Base-by-base conservation (phyloP, 2,329 filamentous ascomycete species). In the Pseudogymnoascus destructans region DNA sequence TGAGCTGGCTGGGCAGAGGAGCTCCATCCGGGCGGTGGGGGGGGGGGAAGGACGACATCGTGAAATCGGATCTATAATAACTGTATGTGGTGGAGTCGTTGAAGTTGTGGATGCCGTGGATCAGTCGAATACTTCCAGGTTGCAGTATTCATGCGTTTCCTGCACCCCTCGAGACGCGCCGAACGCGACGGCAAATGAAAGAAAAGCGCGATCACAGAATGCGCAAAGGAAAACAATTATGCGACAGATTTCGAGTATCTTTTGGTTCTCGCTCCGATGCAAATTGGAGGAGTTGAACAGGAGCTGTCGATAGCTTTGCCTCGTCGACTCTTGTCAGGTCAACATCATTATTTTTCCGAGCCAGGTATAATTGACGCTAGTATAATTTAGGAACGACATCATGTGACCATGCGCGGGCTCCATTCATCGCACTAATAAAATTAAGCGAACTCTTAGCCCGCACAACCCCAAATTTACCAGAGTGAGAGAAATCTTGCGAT, bases 21-120 rank as follows among this genome's bases (percentile, higher is more conserved):
- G 63, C 75, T 75, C 80, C 81, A 85, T 71, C 82, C 81, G 62
- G 82, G 82, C 61, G 85, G 85, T n/a, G 85, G 84, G 30, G 85
- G 84, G 67, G 77, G 78, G 64, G 82, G 81, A 81, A 72, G 65
- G 74, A 81, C 67, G 77, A 75, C 82, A 83, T 84, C 61, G 59
- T 73, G 65, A 56, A 38, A 42, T 57, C 35, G 35, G 15, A 19
- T 46, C 33, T 40, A 57, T 46, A 42, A 19, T 32, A n/a, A 19
- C 21, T 38, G 35, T 42, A 33, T 49, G 27, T 38, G 57, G 46
- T 49, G 49, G 52, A 55, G 46, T 27, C 23, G 57, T 58, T 56
- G 60, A 58, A 32, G 36, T 54, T 49, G 54, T 27, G 19, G 46
- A 17, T 59, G 8, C 25, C 23, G 46, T 52, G 17, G 46, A 30